Percentiles rank a stretch among this genome's conserved stretches.
These are phyloP conservation scores for Hansenula sp. DNA, from an alignment of 1,139 yeast genomes.

Conservation along the genomic window DNA sequence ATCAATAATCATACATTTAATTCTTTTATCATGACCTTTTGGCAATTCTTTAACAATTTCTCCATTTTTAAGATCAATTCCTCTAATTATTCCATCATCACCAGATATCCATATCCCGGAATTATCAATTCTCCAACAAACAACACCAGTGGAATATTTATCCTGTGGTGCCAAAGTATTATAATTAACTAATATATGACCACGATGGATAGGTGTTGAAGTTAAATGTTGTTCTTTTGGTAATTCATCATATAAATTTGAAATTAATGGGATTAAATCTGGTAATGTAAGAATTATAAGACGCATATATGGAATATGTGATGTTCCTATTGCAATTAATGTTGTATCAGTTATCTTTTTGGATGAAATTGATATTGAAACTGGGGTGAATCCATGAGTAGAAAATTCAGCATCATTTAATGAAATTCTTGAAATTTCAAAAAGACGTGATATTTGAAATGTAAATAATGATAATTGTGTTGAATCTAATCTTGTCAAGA, in stretches of 20 bases:
- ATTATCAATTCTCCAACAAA: slow-evolving; percentile 34
- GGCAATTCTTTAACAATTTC: slow-evolving; percentile 27
- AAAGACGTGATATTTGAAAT: slow-evolving; percentile 19
- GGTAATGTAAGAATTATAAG: slow-evolving; percentile 48
- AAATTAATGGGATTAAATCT: slow-evolving; percentile 19
- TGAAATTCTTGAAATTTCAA: slow-evolving; percentile 46
- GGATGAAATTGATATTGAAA: slow-evolving; percentile 10
- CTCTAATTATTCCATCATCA: slow-evolving; percentile 65
- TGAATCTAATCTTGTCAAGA: slow-evolving; percentile 57
- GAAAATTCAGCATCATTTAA: slow-evolving; percentile 73
- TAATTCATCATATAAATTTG: slow-evolving; percentile 1
- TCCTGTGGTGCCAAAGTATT: slow-evolving; percentile 68
- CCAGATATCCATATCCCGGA: slow-evolving; percentile 65
- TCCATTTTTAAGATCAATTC: slow-evolving; percentile 43
- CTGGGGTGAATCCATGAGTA: slow-evolving; percentile 50
- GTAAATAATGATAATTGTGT: slow-evolving; percentile 50
- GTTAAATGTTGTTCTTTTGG: slow-evolving; percentile 7
- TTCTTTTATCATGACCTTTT: slow-evolving; percentile 34
- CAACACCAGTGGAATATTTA: slow-evolving; percentile 54
- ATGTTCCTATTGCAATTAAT: slow-evolving; percentile 55
- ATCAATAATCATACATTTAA: slow-evolving; percentile 41
- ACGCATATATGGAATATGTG: slow-evolving; percentile 75
- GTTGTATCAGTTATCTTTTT: slow-evolving; percentile 4
- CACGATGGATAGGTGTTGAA: slow-evolving; percentile 25
- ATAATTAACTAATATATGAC: slow-evolving; percentile 51